Percentiles rank a stretch among this genome's conserved stretches.
Conservation (phyloP, 225 moss, liverwort and hornwort species). For the Polytrichum formosum region DNA sequence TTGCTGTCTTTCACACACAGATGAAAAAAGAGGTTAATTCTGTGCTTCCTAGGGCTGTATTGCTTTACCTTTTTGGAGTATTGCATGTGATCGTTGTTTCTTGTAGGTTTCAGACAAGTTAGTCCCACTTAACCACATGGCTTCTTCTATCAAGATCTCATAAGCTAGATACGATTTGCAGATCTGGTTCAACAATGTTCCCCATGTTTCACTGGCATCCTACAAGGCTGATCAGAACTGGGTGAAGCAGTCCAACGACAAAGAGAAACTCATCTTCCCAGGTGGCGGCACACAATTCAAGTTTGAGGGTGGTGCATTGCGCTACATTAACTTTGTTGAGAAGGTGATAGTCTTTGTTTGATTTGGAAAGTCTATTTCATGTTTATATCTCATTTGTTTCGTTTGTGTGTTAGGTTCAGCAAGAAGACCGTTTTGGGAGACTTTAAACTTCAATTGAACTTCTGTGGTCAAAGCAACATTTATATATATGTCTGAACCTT, state of each 20-base stretch:
- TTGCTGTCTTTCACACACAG: no score
- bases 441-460: no score
- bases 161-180: slow-evolving; percentile 7
- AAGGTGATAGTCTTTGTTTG: slow-evolving; percentile 18
- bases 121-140: no score
- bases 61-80: no score
- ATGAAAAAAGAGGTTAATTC: no score
- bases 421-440: no score
- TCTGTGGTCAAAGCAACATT: background rate
- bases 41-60: no score
- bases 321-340: slow-evolving; percentile 46
- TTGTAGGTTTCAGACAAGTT: no score
- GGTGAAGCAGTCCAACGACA: slow-evolving; percentile 39
- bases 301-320: slow-evolving; percentile 34
- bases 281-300: slow-evolving; percentile 59
- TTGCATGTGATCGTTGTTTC: no score
- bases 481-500: background rate
- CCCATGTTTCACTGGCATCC: slow-evolving; percentile 34
- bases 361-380: background rate
- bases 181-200: slow-evolving; percentile 48
- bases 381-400: no score
- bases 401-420: no score
- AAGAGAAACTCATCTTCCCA: slow-evolving; percentile 44
- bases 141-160: no score
- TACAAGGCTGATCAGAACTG: slow-evolving; percentile 59